These are phyloP conservation scores for Ophiocordyceps australis DNA, from an alignment of 2,329 filamentous ascomycete genomes.

Conservation along the genomic window DNA sequence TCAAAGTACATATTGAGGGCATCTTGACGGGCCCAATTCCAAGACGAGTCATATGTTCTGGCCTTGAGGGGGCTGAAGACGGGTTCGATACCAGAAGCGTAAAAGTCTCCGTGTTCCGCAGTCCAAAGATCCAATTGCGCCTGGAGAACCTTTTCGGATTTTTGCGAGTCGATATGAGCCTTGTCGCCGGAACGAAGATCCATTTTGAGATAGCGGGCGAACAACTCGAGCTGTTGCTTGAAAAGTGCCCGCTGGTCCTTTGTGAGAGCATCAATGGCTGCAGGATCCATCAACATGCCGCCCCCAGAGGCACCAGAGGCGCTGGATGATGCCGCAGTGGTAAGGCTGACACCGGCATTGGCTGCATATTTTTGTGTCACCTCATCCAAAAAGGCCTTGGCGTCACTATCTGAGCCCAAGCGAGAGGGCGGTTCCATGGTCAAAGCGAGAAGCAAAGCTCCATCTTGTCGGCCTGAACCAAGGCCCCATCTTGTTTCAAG, in stretches of 20 bases:
- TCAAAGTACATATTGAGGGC: conserved; percentile 98
- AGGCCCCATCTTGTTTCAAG: conserved; percentile 89
- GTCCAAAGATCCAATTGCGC: conserved; percentile 90
- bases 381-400: conserved; percentile 81
- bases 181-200: conserved; percentile 95
- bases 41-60: conserved; percentile 90
- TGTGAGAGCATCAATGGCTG: conserved; percentile 87
- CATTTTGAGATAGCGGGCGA: conserved; percentile 91
- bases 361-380: conserved; percentile 79
- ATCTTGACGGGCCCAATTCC: conserved; percentile 98
- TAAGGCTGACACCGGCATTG: conserved; percentile 66
- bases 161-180: conserved; percentile 66
- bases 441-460: conserved; percentile 69
- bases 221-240: conserved; percentile 94
- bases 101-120: conserved; percentile 90
- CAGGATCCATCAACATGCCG: conserved; percentile 99
- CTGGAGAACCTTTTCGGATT: conserved; percentile 76
- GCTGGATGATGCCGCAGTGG: conserved; percentile 57
- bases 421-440: conserved; percentile 86
- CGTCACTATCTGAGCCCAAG: conserved; percentile 76
- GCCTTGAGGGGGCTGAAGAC: conserved; percentile 89
- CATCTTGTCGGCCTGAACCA: conserved; percentile 73
- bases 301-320: conserved; percentile 50
- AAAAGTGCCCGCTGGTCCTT: conserved; percentile 92
- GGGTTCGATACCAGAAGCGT: conserved; percentile 84